Percentiles rank a stretch among this genome's conserved stretches.
phyloP scores from a whole-genome alignment of 2,329 filamentous ascomycete genomes.

The Penicillium nordicum region DNA sequence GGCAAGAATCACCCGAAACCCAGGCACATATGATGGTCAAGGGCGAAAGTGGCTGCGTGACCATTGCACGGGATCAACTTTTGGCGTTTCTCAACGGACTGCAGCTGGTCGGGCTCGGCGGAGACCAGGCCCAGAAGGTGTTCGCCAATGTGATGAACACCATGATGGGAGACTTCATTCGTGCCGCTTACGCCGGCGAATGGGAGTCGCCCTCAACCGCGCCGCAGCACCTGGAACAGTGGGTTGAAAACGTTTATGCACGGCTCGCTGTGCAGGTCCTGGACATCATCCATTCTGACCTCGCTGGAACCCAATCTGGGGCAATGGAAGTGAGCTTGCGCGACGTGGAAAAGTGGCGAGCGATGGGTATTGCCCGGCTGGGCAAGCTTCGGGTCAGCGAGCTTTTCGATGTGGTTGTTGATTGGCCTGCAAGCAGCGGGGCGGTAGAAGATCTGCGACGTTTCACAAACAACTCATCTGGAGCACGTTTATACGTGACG shows the following conservation, averaged over 20 bases:
- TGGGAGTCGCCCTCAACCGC: constrained; percentile 53
- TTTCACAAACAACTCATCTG: constrained; percentile 51
- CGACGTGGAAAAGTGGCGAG: constrained; percentile 53
- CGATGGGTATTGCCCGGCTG: constrained; percentile 54
- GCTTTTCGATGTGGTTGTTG: constrained; percentile 61
- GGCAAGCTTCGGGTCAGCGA: constrained; percentile 55
- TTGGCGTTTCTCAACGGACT: constrained; percentile 45
- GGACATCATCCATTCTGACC: constrained; percentile 35
- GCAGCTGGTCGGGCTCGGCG: constrained; percentile 54
- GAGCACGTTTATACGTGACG: constrained; percentile 55
- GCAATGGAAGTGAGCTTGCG: constrained; percentile 35
- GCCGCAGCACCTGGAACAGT: constrained; percentile 50
- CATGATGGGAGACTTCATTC: constrained; percentile 55
- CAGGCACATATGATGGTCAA: constrained; percentile 35
- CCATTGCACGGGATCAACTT: constrained; percentile 33
- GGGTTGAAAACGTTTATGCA: constrained; percentile 55
- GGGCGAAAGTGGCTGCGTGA: constrained; percentile 28
- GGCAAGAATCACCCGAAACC: constrained; percentile 26
- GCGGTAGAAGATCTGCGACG: constrained; percentile 61
- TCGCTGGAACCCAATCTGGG: constrained; percentile 21
- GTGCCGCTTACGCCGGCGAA: constrained; percentile 54
- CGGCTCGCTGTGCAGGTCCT: constrained; percentile 51
- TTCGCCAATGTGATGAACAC: constrained; percentile 58
- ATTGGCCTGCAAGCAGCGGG: constrained; percentile 57
- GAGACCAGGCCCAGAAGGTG: constrained; percentile 53